Base-by-base conservation (phyloP, 306 rosid species). In the Inga laurina region DNA sequence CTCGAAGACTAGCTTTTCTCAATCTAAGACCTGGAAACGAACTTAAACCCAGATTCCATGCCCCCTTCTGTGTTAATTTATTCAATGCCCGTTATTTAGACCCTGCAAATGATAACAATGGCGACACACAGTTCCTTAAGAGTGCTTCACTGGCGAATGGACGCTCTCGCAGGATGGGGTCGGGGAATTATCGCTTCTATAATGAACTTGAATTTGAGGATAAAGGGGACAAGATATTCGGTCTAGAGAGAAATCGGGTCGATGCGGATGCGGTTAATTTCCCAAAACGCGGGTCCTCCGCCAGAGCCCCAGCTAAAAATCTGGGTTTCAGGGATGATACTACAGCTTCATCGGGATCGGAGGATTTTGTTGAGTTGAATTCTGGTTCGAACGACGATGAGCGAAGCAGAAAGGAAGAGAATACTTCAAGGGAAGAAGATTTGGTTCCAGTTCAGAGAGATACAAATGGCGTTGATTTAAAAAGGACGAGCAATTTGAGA, bases 401-500 rank as follows among this genome's bases (percentile, higher is more conserved):
- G 69, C 69, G 51, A n/a, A 70, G 57, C 37, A 64, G 74, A 37
- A 54, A 79, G 46, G 73, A 81, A 8, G 83, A 62, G 48, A 61
- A 22, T 39, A 83, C 82, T 46, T 77, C 37, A 14, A 7, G 13
- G 34, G 41, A 45, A 57, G 76, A 72, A 14, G 76, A 72, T 72
- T 72, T 72, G 59, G 75, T 72, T 22, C 76, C 59, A 46, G 14
- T 24, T 45, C 76, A 72, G 76, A 45, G 37, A 7, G 76, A 72
- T 45, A 11, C n/a, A 45, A 39, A 72, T 80, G 86, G 37, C 6
- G 59, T 41, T 72, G 76, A 72, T 65, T 77, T 81, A 85, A 75
- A 81, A 72, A 65, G 74, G 87, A 86, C 52, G 91, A 88, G 76
- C 39, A 14, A 46, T 27, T 75, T 75, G 90, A 73, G 76, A 74